A percentile compares a stretch with the other conserved stretches of the same genome.
phyloP scores from a whole-genome alignment of 352 stramenopile genomes.

The Pythium monospermum region DNA sequence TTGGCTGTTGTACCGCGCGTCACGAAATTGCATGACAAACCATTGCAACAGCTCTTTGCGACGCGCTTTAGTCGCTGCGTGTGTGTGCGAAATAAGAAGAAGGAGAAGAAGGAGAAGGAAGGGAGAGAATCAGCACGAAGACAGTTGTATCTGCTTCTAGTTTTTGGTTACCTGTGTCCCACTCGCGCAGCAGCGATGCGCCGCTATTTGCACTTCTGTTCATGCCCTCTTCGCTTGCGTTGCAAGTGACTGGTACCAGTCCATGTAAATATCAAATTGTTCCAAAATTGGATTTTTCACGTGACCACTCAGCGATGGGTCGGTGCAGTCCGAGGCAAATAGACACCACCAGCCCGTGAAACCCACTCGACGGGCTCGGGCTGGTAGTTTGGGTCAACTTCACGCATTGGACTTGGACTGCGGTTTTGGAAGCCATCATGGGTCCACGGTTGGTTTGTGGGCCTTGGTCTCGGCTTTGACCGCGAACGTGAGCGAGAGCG shows the following conservation, averaged over 20 bases:
- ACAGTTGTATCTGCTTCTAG: no score
- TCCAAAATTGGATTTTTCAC: no score
- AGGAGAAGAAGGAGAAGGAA: no score
- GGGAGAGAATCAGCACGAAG: no score
- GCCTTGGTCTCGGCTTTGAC: conserved; percentile 7
- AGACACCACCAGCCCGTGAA: conserved; percentile 73
- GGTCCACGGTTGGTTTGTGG: conserved; percentile 51
- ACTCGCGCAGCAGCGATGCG: conserved; percentile 43
- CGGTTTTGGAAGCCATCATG: conserved; percentile 69
- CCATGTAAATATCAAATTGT: background rate
- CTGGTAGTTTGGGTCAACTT: conserved; percentile 56
- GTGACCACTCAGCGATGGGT: background rate
- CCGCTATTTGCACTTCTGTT: conserved; percentile 7
- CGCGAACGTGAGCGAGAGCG: conserved; percentile 11
- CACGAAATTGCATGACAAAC: conserved; percentile 32
- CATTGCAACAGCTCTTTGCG: conserved; percentile 54
- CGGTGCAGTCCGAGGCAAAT: conserved; percentile 42
- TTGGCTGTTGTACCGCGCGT: conserved; percentile 3
- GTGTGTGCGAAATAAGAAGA: background rate
- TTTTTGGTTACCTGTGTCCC: conserved; percentile 50
- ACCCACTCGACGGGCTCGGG: conserved; percentile 69
- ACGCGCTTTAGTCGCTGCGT: conserved; percentile 37
- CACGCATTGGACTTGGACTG: conserved; percentile 64
- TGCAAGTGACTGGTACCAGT: no score
- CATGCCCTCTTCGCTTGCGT: no score